Conservation (phyloP, 2,329 filamentous ascomycete species). For the Colletotrichum sp. region DNA sequence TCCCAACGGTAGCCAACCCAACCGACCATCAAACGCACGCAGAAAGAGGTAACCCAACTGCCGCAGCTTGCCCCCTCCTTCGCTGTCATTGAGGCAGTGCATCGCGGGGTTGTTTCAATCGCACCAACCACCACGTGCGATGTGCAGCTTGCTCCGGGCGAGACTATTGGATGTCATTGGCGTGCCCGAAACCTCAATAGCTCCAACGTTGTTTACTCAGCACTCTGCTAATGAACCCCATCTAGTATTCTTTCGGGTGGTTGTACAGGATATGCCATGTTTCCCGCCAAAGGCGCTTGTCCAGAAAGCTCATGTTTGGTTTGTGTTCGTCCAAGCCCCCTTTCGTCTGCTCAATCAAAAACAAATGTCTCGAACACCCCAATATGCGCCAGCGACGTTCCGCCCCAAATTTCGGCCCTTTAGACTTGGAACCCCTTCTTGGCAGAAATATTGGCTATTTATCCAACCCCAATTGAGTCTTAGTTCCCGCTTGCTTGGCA, state of each 20-base stretch:
- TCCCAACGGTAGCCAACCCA: background rate
- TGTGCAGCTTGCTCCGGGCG: background rate
- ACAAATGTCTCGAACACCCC: background rate
- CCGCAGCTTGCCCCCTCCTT: background rate
- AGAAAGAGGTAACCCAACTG: background rate
- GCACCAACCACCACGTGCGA: slow-evolving; percentile 4
- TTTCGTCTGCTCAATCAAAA: background rate
- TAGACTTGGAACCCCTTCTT: slow-evolving; percentile 3
- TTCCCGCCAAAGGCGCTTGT: background rate
- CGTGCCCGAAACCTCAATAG: background rate
- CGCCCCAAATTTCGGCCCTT: background rate
- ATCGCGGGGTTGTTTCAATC: background rate
- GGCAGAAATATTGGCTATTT: background rate
- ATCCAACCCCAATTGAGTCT: background rate
- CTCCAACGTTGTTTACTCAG: background rate
- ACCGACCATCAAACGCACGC: background rate
- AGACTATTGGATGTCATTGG: background rate
- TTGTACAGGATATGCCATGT: background rate
- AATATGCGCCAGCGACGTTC: background rate
- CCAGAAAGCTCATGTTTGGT: background rate
- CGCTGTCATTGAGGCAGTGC: background rate
- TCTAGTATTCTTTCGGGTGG: background rate
- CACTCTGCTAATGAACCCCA: background rate
- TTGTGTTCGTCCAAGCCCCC: background rate
- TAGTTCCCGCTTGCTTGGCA: slow-evolving; percentile 19